phyloP scores from a whole-genome alignment of 148 eudicot genomes.

The Pouteria glomerata region DNA sequence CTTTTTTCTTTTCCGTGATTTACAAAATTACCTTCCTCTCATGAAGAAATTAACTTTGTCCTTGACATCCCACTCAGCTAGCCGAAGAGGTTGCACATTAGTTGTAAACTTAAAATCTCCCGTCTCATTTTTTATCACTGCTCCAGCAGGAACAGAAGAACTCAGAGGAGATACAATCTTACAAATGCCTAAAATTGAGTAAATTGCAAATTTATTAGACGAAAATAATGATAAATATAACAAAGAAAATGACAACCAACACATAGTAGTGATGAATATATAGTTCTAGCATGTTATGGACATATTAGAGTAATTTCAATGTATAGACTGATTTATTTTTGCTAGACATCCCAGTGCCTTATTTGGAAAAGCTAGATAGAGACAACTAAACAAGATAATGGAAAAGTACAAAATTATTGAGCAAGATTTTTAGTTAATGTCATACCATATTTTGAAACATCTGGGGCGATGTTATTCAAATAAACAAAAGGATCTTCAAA shows the following conservation, averaged over 20 bases:
- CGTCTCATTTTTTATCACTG: conserved; percentile 63
- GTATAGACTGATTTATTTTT: conserved; percentile 24
- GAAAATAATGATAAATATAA: neutral
- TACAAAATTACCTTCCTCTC: conserved; percentile 72
- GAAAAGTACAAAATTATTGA: neutral
- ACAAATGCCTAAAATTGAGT: conserved; percentile 61
- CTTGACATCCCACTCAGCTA: conserved; percentile 60
- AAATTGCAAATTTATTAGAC: conserved; percentile 12
- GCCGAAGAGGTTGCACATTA: conserved; percentile 70
- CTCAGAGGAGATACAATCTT: conserved; percentile 66
- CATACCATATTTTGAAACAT: conserved; percentile 65
- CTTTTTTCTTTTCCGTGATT: too few relatives aligned
- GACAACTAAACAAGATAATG: too few relatives aligned
- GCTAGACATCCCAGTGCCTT: conserved; percentile 16
- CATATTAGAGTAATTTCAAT: too few relatives aligned
- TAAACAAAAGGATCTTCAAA: conserved; percentile 73
- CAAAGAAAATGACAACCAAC: neutral
- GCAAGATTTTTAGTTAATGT: too few relatives aligned
- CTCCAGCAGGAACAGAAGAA: conserved; percentile 63
- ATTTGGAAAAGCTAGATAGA: too few relatives aligned
- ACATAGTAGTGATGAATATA: too few relatives aligned
- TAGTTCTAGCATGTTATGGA: too few relatives aligned
- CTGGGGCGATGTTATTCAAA: conserved; percentile 55
- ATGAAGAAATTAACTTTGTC: conserved; percentile 56
- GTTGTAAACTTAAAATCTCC: conserved; percentile 67